A percentile compares a stretch with the other conserved stretches of the same genome.
Conservation (phyloP, 352 stramenopile species). For the Globisporangium camurandrum region DNA sequence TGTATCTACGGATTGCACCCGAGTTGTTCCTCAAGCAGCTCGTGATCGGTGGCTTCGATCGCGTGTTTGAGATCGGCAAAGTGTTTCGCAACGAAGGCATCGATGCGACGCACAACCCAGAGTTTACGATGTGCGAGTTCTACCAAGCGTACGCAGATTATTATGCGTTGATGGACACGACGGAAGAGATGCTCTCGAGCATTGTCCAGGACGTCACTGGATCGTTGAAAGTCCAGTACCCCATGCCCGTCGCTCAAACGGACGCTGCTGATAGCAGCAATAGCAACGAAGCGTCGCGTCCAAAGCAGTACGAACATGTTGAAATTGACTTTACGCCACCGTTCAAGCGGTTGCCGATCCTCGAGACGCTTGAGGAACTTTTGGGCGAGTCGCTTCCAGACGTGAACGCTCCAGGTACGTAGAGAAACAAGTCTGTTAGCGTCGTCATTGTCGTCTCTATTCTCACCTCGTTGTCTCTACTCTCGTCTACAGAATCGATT, state of each 20-base stretch:
- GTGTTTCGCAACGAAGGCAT: slow-evolving; percentile 98
- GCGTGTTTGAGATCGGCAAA: slow-evolving; percentile 98
- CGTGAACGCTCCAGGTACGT: slow-evolving; percentile 51
- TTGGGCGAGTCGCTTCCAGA: slow-evolving; percentile 66
- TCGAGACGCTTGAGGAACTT: slow-evolving; percentile 92
- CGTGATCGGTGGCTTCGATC: slow-evolving; percentile 94
- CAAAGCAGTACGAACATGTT: slow-evolving; percentile 24
- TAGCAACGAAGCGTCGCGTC: neutral
- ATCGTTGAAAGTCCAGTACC: slow-evolving; percentile 94
- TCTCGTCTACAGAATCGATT: slow-evolving; percentile 35
- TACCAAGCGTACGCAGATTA: slow-evolving; percentile 99
- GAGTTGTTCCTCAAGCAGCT: slow-evolving; percentile 98
- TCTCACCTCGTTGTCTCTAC: neutral
- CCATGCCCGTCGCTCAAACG: slow-evolving; percentile 49
- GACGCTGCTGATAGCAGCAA: neutral
- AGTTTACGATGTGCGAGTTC: slow-evolving; percentile 99
- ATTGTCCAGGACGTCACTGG: slow-evolving; percentile 97
- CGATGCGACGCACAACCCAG: slow-evolving; percentile 98
- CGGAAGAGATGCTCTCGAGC: slow-evolving; percentile 95
- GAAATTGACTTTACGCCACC: slow-evolving; percentile 98
- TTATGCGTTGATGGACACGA: slow-evolving; percentile 97
- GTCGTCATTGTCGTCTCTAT: neutral
- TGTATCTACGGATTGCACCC: slow-evolving; percentile 95
- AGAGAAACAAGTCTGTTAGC: neutral
- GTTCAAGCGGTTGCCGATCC: slow-evolving; percentile 96